Base-by-base conservation (phyloP, 2,329 filamentous ascomycete species). In the Botryotinia globosa region DNA sequence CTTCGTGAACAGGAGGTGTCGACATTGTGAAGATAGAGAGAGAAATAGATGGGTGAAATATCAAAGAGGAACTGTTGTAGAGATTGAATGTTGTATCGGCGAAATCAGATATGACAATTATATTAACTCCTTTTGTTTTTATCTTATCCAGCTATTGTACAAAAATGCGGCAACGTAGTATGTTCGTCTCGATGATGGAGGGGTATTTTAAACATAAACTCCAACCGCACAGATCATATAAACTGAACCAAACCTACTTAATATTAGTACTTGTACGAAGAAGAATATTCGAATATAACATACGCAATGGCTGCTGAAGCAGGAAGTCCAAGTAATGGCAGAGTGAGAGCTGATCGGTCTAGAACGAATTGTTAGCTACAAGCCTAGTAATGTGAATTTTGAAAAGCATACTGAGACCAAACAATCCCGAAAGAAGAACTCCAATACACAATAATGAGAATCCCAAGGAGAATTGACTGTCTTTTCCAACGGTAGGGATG, bases 211-310 rank as follows among this genome's bases (percentile, higher is more conserved):
- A 83, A 99, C 94, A 90, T 99, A 98, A 81, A 99, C 96, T 82
- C 96, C 96, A 82, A 96, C 96, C 74, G 94, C 96, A 84, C 96
- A 99, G 84, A 99, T 98, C 92, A 98, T 97, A 85, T 96, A 98
- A 63, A 99, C 94, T 68, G 95, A 91, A 78, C 96, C 96, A 83
- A 97, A 92, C 68, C 95, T 98, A 20, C 39, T 78, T 42, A 37
- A 22, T 58, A 22, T 79, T 51, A 79, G 75, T 69, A 45, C 22
- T 3, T 22, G 68, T 67, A 74, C 3, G 65, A 45, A 42, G 16
- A 25, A 22, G n/a, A n/a, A 25, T 58, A 65, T 9, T 25, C 14
- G 34, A 44, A n/a, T 39, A 34, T 32, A 51, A 84, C 93, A 80
- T 90, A 98, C 95, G 93, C 95, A 84, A 98, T 89, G 75, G 94